Evolutionary conservation across 192 early-diverging fungal species (phyloP).

Genomic region (Jimgerdemannia lactiflua): DNA sequence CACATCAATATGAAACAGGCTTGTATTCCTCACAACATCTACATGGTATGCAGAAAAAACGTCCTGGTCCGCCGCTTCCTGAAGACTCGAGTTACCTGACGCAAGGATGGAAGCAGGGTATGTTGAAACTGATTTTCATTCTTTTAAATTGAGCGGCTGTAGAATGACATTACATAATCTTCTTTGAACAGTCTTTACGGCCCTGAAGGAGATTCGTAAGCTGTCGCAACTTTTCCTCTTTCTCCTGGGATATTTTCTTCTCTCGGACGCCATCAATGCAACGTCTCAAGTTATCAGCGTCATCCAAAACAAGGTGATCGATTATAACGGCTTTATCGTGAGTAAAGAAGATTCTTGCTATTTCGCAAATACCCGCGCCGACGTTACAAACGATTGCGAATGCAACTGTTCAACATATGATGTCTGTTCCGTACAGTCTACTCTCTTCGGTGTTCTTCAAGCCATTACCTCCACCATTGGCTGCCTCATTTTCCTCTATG

Average conservation of each 20-base stretch:
- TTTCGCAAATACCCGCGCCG: too few relatives aligned
- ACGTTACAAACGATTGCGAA: too few relatives aligned
- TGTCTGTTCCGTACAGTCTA: neutral
- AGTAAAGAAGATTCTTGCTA: too few relatives aligned
- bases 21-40: neutral
- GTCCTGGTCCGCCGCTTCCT: conserved; percentile 38
- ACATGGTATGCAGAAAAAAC: conserved; percentile 20
- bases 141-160: too few relatives aligned
- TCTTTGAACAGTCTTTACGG: neutral
- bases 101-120: conserved; percentile 18
- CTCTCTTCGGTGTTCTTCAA: conserved; percentile 26
- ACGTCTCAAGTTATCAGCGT: conserved; percentile 23
- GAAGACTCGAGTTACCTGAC: conserved; percentile 24
- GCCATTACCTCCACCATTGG: conserved; percentile 34
- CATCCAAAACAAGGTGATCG: conserved; percentile 26
- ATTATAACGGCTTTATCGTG: conserved; percentile 13
- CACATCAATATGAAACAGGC: too few relatives aligned
- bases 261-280: conserved; percentile 31
- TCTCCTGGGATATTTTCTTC: conserved; percentile 37
- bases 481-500: conserved; percentile 31
- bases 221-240: conserved; percentile 36
- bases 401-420: too few relatives aligned
- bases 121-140: neutral
- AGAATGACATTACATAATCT: neutral
- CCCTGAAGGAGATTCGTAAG: conserved; percentile 24